Evolutionary conservation across 768 basidiomycete species (phyloP), one percentile per base, ranked within the genome.

Genomic region (Albatrellus ellisii): DNA sequence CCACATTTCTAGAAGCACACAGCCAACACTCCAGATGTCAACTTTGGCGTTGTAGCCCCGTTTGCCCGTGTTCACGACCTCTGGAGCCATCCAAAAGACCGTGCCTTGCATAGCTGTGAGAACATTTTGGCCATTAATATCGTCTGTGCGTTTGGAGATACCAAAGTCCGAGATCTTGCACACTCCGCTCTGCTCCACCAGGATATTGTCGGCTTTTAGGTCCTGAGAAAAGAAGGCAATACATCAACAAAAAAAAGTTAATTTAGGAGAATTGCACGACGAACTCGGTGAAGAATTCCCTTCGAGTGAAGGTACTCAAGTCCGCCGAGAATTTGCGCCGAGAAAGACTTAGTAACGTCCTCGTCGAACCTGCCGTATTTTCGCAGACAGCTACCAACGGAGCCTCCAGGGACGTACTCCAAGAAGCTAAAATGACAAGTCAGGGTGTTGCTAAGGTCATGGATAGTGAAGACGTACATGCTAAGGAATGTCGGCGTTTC

Each of bases 81-180:
- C 92, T 0, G 92, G 92, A 8, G 92, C 92, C 94, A 98, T 97
- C 94, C 95, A 99, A 59, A 95, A 98, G 26, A 98, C 85, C 15
- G 92, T 92, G 20, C 95, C 95, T 58, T 90, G 86, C 89, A 99
- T 91, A 17, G 87, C 85, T 2, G 91, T 94, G 48, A 75, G 79
- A 38, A 84, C 84, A n/a, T 75, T 84, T 52, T 75, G 75, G 40
- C 78, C 72, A 49, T 85, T 78, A 39, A 84, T 73, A 46, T 95
- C 89, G 47, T 85, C 89, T 47, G 79, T 90, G 46, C 87, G 75
- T 62, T 97, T 98, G n/a, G 90, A 94, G 44, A 98, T 97, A 31
- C 95, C 95, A 55, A 97, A 97, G 62, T 98, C 92, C 2, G 90
- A 92, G 39, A 99, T 98, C 63, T 98, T 98, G 71, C 92, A 95